phyloP scores from a whole-genome alignment of 2,329 filamentous ascomycete species.

The Neurospora sp. region DNA sequence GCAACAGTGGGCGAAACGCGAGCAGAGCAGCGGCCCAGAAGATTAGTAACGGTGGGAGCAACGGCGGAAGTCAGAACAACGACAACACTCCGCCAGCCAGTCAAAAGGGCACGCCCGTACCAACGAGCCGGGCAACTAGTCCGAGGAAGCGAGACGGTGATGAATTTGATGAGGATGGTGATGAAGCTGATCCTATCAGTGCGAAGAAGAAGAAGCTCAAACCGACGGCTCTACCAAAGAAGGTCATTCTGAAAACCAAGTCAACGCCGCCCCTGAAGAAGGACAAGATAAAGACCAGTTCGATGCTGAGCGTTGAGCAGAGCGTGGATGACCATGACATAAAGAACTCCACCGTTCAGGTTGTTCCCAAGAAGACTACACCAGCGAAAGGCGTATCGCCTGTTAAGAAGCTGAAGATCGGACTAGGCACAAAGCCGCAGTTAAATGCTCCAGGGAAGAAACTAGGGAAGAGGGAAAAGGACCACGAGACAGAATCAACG shows the following conservation, averaged over 20 bases:
- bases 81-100: conserved; percentile 51
- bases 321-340: conserved; percentile 28
- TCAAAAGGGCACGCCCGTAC: conserved; percentile 50
- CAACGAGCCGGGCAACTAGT: conserved; percentile 42
- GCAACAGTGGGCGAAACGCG: conserved; percentile 53
- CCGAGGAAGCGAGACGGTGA: conserved; percentile 48
- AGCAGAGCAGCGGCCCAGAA: conserved; percentile 53
- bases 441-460: conserved; percentile 38
- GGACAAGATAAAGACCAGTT: conserved; percentile 43
- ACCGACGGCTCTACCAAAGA: conserved; percentile 36
- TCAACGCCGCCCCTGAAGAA: conserved; percentile 32
- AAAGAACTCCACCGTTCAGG: conserved; percentile 28
- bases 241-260: conserved; percentile 46
- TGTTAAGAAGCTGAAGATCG: conserved; percentile 34
- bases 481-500: conserved; percentile 46
- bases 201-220: conserved; percentile 51
- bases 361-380: conserved; percentile 32
- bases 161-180: conserved; percentile 43
- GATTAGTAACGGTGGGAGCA: conserved; percentile 45
- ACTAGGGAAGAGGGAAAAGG: conserved; percentile 38
- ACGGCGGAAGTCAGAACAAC: conserved; percentile 40
- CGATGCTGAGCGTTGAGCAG: conserved; percentile 40
- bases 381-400: conserved; percentile 30
- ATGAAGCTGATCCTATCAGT: conserved; percentile 37
- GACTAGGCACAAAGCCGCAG: conserved; percentile 32